Conservation (phyloP, 768 basidiomycete species). For the Tricholoma saponaceum region DNA sequence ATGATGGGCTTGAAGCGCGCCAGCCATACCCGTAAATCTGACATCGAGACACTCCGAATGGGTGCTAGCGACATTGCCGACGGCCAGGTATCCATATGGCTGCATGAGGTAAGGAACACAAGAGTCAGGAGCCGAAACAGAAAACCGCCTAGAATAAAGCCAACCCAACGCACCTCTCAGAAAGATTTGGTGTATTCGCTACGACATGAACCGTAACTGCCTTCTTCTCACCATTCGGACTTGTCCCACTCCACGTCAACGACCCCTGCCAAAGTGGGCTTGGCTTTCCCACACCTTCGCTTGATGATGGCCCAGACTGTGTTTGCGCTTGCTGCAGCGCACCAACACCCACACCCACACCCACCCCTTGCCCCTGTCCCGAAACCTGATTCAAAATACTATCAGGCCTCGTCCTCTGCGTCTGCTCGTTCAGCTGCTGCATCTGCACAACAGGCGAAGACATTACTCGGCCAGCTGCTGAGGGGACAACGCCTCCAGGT, state of each 20-base stretch:
- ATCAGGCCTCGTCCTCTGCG: conserved; percentile 7
- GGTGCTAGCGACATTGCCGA: conserved; percentile 34
- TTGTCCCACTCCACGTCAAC: conserved; percentile 41
- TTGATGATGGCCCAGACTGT: not conserved
- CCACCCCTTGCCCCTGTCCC: not conserved
- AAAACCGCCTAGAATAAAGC: not conserved
- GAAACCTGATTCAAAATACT: not conserved
- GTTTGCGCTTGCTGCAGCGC: not conserved
- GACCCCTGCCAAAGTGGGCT: conserved; percentile 42
- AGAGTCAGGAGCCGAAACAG: not conserved
- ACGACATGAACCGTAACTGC: conserved; percentile 41
- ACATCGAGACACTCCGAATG: conserved; percentile 32
- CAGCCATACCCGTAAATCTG: conserved; percentile 46
- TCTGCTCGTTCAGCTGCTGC: conserved; percentile 47
- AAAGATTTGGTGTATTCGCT: conserved; percentile 22
- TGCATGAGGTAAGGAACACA: conserved; percentile 20
- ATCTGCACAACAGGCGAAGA: conserved; percentile 32
- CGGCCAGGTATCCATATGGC: conserved; percentile 55
- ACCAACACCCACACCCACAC: not conserved
- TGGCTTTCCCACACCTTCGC: conserved; percentile 10
- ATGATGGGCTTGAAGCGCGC: conserved; percentile 34
- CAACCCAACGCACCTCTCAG: conserved; percentile 28
- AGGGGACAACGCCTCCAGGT: not conserved
- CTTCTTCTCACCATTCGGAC: conserved; percentile 30
- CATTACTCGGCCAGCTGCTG: conserved; percentile 3